Evolutionary conservation across 2,329 filamentous ascomycete species (phyloP), one percentile per base, ranked within the genome.

Genomic region (Akanthomyces muscarius): DNA sequence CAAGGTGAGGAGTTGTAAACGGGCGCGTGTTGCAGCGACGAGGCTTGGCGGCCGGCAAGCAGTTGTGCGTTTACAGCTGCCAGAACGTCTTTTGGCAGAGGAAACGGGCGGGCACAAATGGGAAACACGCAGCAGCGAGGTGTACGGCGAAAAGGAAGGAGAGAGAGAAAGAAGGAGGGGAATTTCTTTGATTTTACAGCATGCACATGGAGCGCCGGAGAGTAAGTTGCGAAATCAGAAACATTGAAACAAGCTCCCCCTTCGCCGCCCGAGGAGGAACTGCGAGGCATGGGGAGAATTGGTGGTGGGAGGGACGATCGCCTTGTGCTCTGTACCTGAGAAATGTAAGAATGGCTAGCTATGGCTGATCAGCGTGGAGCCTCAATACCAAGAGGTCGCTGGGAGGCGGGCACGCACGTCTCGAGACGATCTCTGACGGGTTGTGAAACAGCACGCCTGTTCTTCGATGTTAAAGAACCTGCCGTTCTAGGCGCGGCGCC

Each of bases 21-120:
- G 42, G 64, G 56, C 59, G 61, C 23, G 41, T 54, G n/a, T 47
- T 36, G 38, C 30, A 21, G 30, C n/a, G 8, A 28, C 25, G 33
- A 30, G 13, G 33, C 33, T 48, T 61, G 59, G 42, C 59, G 36
- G 59, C 59, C 38, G 59, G 50, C 50, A 14, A 42, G 7, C n/a
- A 13, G 13, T 38, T 23, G 55, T 36, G 25, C 33, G 33, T 53
- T 61, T 48, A 61, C 57, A 61, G 57, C 57, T 61, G 57, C 48
- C 36, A 45, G 38, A 41, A 41, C 8, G 33, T 36, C 10, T n/a
- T 45, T 50, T 45, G 47, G 45, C 30, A 25, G 18, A 61, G 21
- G 48, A n/a, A 52, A 59, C 10, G 11, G 55, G n/a, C 44, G 30
- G 33, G 30, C 42, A n/a, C 11, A 25, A 21, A 25, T 21, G 18